Conservation (phyloP, 139 green algal genomes). For the Coccomyxa sp. region DNA sequence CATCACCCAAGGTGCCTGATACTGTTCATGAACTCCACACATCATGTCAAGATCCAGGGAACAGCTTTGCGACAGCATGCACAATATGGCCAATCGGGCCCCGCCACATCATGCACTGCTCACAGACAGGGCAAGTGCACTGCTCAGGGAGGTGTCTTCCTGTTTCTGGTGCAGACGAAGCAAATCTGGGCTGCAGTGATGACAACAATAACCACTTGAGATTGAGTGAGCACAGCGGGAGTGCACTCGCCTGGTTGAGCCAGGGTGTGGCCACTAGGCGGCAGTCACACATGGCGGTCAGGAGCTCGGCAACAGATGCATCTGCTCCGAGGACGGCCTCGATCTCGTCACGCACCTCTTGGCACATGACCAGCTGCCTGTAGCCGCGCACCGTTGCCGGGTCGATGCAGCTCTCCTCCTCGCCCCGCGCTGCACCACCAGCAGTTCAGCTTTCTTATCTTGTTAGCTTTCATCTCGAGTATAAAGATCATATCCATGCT, state of each 20-base stretch:
- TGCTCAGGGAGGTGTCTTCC: too few relatives aligned
- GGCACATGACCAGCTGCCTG: conserved; percentile 36
- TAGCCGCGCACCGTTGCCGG: conserved; percentile 54
- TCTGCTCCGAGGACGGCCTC: conserved; percentile 27
- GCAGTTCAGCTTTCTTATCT: too few relatives aligned
- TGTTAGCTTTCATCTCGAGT: too few relatives aligned
- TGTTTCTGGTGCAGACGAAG: too few relatives aligned
- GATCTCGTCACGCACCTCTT: conserved; percentile 48
- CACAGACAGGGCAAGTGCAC: too few relatives aligned
- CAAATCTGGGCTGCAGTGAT: not conserved
- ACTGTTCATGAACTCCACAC: not conserved
- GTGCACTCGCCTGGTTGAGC: conserved; percentile 51
- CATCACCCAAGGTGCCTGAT: not conserved
- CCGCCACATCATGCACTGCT: not conserved
- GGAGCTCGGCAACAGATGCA: conserved; percentile 11
- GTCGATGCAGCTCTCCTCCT: conserved; percentile 51
- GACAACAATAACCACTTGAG: too few relatives aligned
- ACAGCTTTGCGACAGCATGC: not conserved
- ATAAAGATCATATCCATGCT: too few relatives aligned
- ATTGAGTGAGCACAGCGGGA: too few relatives aligned
- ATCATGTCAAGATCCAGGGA: too few relatives aligned
- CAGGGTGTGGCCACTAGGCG: conserved; percentile 58
- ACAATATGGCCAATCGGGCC: not conserved
- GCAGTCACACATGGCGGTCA: conserved; percentile 39
- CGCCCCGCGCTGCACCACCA: conserved; percentile 17